Percentiles rank a stretch among this genome's conserved stretches.
phyloP scores from a whole-genome alignment of 208 protist genomes.

The Lotmaria passim region DNA sequence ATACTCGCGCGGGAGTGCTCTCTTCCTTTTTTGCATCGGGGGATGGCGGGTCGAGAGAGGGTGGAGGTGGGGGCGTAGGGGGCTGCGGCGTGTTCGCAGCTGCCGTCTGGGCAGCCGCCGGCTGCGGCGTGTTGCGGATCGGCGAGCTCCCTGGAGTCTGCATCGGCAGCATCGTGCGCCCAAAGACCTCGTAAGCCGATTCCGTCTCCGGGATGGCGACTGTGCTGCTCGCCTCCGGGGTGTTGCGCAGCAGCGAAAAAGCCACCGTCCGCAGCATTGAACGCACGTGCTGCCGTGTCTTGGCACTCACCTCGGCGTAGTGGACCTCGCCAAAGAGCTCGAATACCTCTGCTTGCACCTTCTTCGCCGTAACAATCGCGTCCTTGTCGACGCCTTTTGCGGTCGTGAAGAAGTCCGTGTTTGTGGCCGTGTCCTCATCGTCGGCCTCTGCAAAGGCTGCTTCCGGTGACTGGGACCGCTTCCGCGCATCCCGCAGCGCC shows the following conservation, averaged over 20 bases:
- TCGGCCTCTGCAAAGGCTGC: slow-evolving; percentile 19
- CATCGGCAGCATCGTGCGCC: slow-evolving; percentile 10
- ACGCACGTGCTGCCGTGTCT: slow-evolving; percentile 30
- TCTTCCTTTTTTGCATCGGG: too few species aligned
- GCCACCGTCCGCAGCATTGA: slow-evolving; percentile 39
- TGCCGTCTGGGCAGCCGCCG: not conserved
- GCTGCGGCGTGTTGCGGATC: not conserved
- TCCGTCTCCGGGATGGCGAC: not conserved
- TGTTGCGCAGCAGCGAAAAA: slow-evolving; percentile 36
- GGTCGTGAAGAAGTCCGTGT: slow-evolving; percentile 4
- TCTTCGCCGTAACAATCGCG: slow-evolving; percentile 28
- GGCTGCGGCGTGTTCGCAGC: slow-evolving; percentile 5
- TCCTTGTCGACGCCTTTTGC: not conserved
- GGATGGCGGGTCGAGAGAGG: too few species aligned
- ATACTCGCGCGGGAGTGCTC: too few species aligned
- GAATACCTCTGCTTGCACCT: slow-evolving; percentile 39
- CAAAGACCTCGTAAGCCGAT: slow-evolving; percentile 9
- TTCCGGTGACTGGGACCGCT: slow-evolving; percentile 17
- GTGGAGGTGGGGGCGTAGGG: not conserved
- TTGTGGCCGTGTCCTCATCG: slow-evolving; percentile 18
- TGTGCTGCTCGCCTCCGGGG: not conserved
- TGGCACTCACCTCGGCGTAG: slow-evolving; percentile 65
- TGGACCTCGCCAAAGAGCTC: slow-evolving; percentile 45
- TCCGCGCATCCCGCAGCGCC: slow-evolving; percentile 13
- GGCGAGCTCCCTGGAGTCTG: not conserved